Percentiles rank a stretch among this genome's conserved stretches.
Evolutionary conservation across 805 yeast species (phyloP).

Genomic region (Metschnikowia cubensis): DNA sequence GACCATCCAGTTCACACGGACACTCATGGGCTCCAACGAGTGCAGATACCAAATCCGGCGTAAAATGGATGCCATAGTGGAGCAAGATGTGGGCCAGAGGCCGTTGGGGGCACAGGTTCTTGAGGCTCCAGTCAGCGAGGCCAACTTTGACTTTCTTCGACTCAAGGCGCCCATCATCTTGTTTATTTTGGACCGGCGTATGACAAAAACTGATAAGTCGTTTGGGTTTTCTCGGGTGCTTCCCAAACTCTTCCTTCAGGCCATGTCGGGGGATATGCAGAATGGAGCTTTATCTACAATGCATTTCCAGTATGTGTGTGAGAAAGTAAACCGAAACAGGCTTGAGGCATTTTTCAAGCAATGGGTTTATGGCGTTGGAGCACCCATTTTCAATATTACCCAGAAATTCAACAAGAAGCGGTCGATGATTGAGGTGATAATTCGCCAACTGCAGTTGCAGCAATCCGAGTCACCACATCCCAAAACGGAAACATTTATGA

Average conservation of each 20-base stretch:
- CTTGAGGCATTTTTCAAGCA: conserved; percentile 82
- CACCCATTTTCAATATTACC: conserved; percentile 82
- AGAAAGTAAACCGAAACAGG: conserved; percentile 83
- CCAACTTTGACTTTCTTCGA: conserved; percentile 63
- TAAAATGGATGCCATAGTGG: conserved; percentile 62
- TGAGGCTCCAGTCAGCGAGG: conserved; percentile 56
- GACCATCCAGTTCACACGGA: conserved; percentile 66
- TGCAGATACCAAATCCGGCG: conserved; percentile 66
- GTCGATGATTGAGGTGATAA: conserved; percentile 90
- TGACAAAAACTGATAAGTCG: conserved; percentile 94
- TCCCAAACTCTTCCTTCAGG: conserved; percentile 87
- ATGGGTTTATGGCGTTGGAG: conserved; percentile 89
- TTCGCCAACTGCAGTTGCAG: conserved; percentile 79
- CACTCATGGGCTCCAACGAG: conserved; percentile 80
- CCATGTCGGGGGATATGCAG: conserved; percentile 89
- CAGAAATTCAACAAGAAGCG: conserved; percentile 92
- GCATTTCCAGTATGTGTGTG: conserved; percentile 93
- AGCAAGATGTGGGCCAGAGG: conserved; percentile 69
- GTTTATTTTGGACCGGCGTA: conserved; percentile 79
- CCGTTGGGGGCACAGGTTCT: conserved; percentile 75
- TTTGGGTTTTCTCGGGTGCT: conserved; percentile 88
- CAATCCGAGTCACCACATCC: conserved; percentile 44
- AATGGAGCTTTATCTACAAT: conserved; percentile 72
- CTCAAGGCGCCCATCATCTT: conserved; percentile 84
- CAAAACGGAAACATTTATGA: conserved; percentile 38